Evolutionary conservation across 1,284 basidiomycete species (phyloP).

Genomic region (Tilletia walkeri): DNA sequence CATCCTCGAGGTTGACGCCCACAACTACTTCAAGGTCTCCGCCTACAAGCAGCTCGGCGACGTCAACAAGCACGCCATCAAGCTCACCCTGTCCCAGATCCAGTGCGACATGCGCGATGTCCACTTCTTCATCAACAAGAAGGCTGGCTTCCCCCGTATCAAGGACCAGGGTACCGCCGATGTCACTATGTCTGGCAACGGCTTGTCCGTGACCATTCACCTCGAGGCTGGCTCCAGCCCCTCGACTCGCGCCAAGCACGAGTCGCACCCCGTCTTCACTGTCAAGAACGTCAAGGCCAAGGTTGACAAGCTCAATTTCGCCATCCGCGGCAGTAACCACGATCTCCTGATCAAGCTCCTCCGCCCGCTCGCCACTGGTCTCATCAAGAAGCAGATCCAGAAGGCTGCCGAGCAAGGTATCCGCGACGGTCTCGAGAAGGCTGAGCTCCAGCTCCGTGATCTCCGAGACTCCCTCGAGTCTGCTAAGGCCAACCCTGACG

Average conservation of each 20-base stretch:
- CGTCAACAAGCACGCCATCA: conserved; percentile 45
- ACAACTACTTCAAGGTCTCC: conserved; percentile 76
- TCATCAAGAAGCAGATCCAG: conserved; percentile 87
- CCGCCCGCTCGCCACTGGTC: conserved; percentile 55
- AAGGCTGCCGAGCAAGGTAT: conserved; percentile 77
- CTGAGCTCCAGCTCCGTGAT: conserved; percentile 79
- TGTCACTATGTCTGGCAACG: conserved; percentile 77
- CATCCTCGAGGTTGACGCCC: conserved; percentile 73
- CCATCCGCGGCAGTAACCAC: conserved; percentile 86
- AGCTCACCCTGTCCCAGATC: conserved; percentile 66
- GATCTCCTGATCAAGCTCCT: conserved; percentile 83
- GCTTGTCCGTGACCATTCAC: conserved; percentile 62
- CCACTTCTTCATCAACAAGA: conserved; percentile 67
- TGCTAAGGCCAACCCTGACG: conserved; percentile 17
- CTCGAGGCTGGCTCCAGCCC: conserved; percentile 65
- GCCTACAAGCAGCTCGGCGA: conserved; percentile 41
- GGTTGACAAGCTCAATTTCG: conserved; percentile 80
- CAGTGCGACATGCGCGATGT: conserved; percentile 93
- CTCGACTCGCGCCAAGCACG: conserved; percentile 52
- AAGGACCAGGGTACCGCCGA: conserved; percentile 88
- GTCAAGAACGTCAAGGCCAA: conserved; percentile 76
- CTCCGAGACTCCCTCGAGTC: conserved; percentile 71
- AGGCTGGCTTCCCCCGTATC: conserved; percentile 72
- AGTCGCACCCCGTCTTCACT: conserved; percentile 64
- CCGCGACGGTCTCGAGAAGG: conserved; percentile 75